Evolutionary conservation across 176 grass and related monocot genomes (phyloP), one percentile per base, ranked within the genome.

Genomic region (Carex kokanica): DNA sequence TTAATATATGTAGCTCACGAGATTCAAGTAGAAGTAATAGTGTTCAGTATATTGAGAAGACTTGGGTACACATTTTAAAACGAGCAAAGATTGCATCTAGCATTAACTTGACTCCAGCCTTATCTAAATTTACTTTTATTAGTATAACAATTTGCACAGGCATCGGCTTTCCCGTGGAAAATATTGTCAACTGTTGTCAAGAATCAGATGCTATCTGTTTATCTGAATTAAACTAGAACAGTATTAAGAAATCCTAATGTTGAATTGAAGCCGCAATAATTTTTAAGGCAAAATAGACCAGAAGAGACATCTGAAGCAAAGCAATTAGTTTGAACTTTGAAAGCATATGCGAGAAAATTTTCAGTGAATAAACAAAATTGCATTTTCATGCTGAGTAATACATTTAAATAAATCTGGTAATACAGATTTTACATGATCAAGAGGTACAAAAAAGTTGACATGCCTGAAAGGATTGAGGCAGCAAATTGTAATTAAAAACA

Each of bases 311-410:
- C n/a, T 10, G 4, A 49, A 69, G 2, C 23, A 29, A 14, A 74
- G 21, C 27, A 43, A 12, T 41, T 34, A 34, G 32, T 34, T 34
- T 34, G 32, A 60, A 41, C n/a, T 60, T 60, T 60, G 20, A 47
- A 59, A 43, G n/a, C n/a, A 38, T 61, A 29, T 47, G 11, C 4
- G n/a, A 62, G 18, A 17, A 82, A 82, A 74, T 15, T 38, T 64
- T 45, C 13, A 81, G 58, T 49, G 18, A 31, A 15, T 64, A 65
- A 62, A 82, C 80, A 82, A 82, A 82, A 82, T 65, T 82, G 60
- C 38, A 66, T 66, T 21, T 64, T 18, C 31, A 81, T 81, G 55
- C 51, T 80, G 29, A 60, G 2, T 41, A 21, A 38, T 63, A 64
- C 38, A 82, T 29, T 64, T 82, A 12, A 64, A 47, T 82, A 0